Base-by-base conservation (phyloP, 1,139 yeast species). In the Taphrina communis region DNA sequence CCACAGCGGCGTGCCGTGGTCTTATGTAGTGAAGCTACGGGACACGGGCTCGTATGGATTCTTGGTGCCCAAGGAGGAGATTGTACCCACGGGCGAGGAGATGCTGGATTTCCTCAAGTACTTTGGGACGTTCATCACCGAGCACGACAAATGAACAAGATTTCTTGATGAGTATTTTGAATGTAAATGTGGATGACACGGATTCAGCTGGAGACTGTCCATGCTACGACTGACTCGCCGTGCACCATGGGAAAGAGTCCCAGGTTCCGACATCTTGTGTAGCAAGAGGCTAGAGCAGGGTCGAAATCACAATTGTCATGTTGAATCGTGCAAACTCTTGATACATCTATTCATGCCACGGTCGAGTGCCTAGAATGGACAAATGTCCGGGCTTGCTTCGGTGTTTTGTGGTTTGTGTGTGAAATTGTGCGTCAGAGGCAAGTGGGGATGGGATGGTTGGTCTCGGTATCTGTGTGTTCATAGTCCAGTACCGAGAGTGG, bases 31-130 rank as follows among this genome's bases (percentile, higher is more conserved):
- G 71, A 89, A 90, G 77, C 81, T 91, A 71, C 83, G 97, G 74
- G 97, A 90, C 77, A 85, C 89, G 25, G 97, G 97, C 0, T 84
- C 85, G 69, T 93, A 88, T 76, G 97, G 97, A 0, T 91, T 90
- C 76, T 81, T 91, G 73, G 81, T 90, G 62, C 97, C 97, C 7
- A 76, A 88, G 0, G 85, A 84, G 75, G 86, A 82, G 75, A 90
- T 91, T 71, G 81, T 78, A 36, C 93, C 96, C 0, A 94, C 89
- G 14, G 97, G 96, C 0, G 80, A 82, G 70, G 97, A 91, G 52
- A 77, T 88, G 48, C 86, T 86, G 76, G 84, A 87, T 8, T 88
- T 93, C 7, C 79, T 90, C 51, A 84, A 83, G 74, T 89, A 88
- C 76, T 90, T 90, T 77, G 85, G 90, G 73, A 80, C 82, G 41